A percentile compares a stretch with the other conserved stretches of the same genome.
These are phyloP conservation scores for Penicillium chermesinum DNA, from an alignment of 495 filamentous ascomycete genomes.

Conservation along the genomic window DNA sequence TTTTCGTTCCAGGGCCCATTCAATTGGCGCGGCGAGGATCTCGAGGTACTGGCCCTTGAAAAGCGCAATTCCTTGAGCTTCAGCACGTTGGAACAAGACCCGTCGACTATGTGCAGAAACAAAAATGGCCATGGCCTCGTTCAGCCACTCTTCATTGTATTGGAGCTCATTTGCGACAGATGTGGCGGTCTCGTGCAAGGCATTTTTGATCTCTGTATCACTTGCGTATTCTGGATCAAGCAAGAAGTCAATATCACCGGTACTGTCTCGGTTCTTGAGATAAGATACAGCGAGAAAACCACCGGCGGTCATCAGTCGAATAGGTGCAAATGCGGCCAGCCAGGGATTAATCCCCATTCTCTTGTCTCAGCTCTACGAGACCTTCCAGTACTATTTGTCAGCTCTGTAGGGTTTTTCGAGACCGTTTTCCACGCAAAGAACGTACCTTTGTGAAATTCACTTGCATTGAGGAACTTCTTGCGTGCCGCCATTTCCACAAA, in stretches of 20 bases:
- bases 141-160: slow-evolving; percentile 25
- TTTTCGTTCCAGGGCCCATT: slow-evolving; percentile 33
- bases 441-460: neutral
- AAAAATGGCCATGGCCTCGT: slow-evolving; percentile 28
- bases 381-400: too few species aligned
- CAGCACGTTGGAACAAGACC: slow-evolving; percentile 17
- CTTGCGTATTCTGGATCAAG: slow-evolving; percentile 23
- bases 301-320: slow-evolving; percentile 24
- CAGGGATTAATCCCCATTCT: slow-evolving; percentile 23
- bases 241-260: slow-evolving; percentile 29
- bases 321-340: slow-evolving; percentile 31
- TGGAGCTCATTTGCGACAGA: slow-evolving; percentile 11
- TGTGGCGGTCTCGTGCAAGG: slow-evolving; percentile 15
- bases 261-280: slow-evolving; percentile 25
- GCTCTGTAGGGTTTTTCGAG: neutral
- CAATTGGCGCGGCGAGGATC: slow-evolving; percentile 25
- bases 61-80: slow-evolving; percentile 25
- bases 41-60: slow-evolving; percentile 20
- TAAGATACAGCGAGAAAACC: slow-evolving; percentile 25
- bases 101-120: slow-evolving; percentile 17
- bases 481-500: neutral
- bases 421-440: neutral
- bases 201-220: slow-evolving; percentile 23
- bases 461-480: neutral
- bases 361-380: slow-evolving; percentile 21